A percentile compares a stretch with the other conserved stretches of the same genome.
Conservation (phyloP, 768 basidiomycete genomes). For the Agrocybe praecox region DNA sequence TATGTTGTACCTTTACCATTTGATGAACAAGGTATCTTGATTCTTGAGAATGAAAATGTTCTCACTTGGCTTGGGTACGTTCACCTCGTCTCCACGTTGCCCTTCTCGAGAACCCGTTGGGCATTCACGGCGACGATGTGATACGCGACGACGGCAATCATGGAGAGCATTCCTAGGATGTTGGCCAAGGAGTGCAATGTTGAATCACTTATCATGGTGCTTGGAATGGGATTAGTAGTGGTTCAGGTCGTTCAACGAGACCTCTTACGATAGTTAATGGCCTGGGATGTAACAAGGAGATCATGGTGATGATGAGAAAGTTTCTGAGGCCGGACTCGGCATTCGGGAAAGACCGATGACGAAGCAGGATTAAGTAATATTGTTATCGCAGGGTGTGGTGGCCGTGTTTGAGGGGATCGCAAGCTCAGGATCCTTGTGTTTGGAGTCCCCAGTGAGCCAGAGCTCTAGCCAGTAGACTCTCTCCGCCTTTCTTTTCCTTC, state of each 20-base stretch:
- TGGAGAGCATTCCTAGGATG: conserved; percentile 79
- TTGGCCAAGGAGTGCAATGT: conserved; percentile 86
- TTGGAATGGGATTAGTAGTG: neutral
- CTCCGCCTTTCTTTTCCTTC: conserved; percentile 13
- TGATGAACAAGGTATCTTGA: too few relatives aligned
- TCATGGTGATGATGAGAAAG: neutral
- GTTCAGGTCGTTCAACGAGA: too few relatives aligned
- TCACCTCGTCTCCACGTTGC: conserved; percentile 12
- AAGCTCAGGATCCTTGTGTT: conserved; percentile 1
- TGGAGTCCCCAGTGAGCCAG: conserved; percentile 9
- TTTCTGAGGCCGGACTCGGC: neutral
- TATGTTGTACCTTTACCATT: too few relatives aligned
- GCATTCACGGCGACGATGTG: conserved; percentile 91
- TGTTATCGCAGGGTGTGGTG: neutral
- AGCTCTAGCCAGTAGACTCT: conserved; percentile 18
- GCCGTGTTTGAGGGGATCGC: conserved; percentile 1
- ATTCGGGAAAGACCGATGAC: neutral
- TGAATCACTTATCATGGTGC: conserved; percentile 76
- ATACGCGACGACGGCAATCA: conserved; percentile 87
- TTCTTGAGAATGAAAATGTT: too few relatives aligned
- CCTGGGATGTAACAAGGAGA: too few relatives aligned
- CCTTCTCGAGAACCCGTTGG: conserved; percentile 30
- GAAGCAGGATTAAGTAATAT: neutral
- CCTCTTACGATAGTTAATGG: too few relatives aligned
- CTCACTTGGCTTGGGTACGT: too few relatives aligned